A percentile compares a stretch with the other conserved stretches of the same genome.
phyloP scores from a whole-genome alignment of 192 early-diverging fungal species.

The Linnemannia exigua region DNA sequence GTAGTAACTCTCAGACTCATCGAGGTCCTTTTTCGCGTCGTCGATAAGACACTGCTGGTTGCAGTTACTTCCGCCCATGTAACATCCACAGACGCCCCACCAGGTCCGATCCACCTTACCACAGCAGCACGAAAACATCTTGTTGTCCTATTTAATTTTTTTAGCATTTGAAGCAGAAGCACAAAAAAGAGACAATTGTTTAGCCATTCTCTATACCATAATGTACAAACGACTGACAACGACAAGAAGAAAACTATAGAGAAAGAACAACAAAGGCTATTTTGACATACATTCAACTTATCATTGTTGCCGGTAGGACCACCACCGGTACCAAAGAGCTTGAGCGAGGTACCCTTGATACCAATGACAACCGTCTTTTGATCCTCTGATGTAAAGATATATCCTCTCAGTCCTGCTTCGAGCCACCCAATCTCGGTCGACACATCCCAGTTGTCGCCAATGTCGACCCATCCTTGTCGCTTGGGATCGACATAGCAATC shows the following conservation, averaged over 20 bases:
- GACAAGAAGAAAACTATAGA: too few relatives aligned
- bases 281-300: constrained; percentile 70
- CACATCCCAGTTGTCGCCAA: constrained; percentile 74
- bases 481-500: constrained; percentile 83
- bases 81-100: constrained; percentile 89
- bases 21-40: constrained; percentile 40
- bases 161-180: too few relatives aligned
- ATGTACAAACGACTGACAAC: neutral
- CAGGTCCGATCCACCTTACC: constrained; percentile 86
- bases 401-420: constrained; percentile 80
- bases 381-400: constrained; percentile 80
- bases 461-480: constrained; percentile 70
- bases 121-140: constrained; percentile 97
- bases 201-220: neutral
- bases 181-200: neutral
- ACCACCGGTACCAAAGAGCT: constrained; percentile 60
- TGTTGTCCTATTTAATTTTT: constrained; percentile 75
- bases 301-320: constrained; percentile 79
- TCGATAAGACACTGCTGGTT: constrained; percentile 70
- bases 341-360: constrained; percentile 84
- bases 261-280: neutral
- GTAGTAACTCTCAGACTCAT: constrained; percentile 68
- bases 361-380: constrained; percentile 81
- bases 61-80: constrained; percentile 68
- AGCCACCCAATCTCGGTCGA: constrained; percentile 69